Evolutionary conservation across 202 grass and related monocot genomes (phyloP).

Genomic region (Musa balbisiana): DNA sequence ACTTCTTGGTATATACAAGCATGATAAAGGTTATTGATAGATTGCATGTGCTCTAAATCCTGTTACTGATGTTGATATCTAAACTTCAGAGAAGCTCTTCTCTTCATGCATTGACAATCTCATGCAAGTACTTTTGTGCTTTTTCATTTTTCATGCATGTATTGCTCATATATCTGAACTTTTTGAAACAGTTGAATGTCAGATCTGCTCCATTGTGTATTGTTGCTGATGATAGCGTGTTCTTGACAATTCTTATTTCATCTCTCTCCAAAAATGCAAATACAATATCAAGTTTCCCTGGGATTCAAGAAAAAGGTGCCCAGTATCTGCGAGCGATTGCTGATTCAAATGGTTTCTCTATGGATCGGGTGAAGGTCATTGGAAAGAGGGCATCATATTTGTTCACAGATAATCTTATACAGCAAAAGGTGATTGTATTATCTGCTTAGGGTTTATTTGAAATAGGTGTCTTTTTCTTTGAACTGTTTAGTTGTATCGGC

Average conservation of each 20-base stretch:
- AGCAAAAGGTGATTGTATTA: conserved; percentile 51
- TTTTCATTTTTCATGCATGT: not conserved
- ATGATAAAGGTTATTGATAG: not conserved
- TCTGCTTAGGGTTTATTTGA: not conserved
- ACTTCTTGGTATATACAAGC: not conserved
- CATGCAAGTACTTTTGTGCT: not conserved
- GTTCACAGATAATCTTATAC: conserved; percentile 33
- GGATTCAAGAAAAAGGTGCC: conserved; percentile 49
- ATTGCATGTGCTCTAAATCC: not conserved
- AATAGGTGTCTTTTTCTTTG: not conserved
- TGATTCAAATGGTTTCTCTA: conserved; percentile 58
- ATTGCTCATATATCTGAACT: conserved; percentile 16
- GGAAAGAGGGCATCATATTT: conserved; percentile 46
- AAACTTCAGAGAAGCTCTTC: not conserved
- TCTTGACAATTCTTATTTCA: conserved; percentile 52
- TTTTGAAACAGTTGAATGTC: conserved; percentile 39
- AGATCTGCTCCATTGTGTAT: conserved; percentile 60
- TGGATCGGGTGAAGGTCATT: conserved; percentile 50
- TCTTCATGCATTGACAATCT: conserved; percentile 4
- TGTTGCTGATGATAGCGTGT: conserved; percentile 81
- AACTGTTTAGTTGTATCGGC: not conserved
- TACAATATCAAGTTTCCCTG: conserved; percentile 66
- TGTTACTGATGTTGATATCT: not conserved
- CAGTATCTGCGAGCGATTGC: conserved; percentile 55
- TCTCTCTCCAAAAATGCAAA: conserved; percentile 59